phyloP scores from a whole-genome alignment of 179 eudicot genomes.

The Vitellaria paradoxa region DNA sequence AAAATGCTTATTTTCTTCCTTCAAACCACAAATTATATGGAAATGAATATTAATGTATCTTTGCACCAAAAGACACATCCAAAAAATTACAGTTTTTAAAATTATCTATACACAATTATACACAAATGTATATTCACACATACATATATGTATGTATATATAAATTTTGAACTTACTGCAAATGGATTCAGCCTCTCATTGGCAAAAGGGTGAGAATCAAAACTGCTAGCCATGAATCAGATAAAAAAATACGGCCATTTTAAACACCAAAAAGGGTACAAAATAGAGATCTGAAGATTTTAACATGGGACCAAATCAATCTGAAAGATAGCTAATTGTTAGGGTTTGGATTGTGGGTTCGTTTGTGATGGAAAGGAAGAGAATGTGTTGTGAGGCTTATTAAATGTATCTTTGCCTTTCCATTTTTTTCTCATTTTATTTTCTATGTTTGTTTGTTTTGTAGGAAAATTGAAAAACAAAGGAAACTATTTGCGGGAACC shows the following conservation, averaged over 20 bases:
- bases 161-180: slow-evolving; percentile 20
- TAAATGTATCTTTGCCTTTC: too few species aligned
- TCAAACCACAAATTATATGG: not conserved
- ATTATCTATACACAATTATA: not conserved
- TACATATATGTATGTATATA: too few species aligned
- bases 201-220: slow-evolving; percentile 30
- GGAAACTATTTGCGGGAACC: slow-evolving; percentile 11
- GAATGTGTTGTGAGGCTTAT: not conserved
- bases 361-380: not conserved
- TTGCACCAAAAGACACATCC: not conserved
- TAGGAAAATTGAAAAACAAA: not conserved
- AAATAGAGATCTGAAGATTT: slow-evolving; percentile 1
- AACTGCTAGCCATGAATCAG: slow-evolving; percentile 26
- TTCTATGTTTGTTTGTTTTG: not conserved
- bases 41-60: not conserved
- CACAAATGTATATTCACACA: not conserved
- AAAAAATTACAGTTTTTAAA: not conserved
- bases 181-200: slow-evolving; percentile 35
- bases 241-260: not conserved
- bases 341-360: not conserved
- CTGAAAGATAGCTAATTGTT: not conserved
- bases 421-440: not conserved
- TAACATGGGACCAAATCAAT: not conserved
- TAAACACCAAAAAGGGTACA: not conserved
- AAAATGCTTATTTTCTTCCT: not conserved